These are phyloP conservation scores for Amaranthus cruentus DNA, from an alignment of 148 eudicot species.

Conservation along the genomic window DNA sequence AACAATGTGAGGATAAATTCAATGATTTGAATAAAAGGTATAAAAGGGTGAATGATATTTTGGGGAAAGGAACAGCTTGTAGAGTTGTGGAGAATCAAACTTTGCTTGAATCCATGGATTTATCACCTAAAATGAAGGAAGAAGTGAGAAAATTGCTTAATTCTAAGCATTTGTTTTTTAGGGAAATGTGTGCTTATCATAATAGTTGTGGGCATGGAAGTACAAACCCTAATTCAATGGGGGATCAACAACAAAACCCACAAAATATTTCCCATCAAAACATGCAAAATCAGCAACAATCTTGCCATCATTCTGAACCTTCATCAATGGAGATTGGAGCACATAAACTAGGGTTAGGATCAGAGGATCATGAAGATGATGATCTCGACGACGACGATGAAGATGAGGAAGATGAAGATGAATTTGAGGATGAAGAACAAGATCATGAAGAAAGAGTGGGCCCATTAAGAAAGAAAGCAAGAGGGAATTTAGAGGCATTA, in stretches of 20 bases:
- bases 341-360: constrained; percentile 22
- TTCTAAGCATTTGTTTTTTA: constrained; percentile 89
- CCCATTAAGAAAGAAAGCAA: not conserved
- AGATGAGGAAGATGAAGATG: constrained; percentile 12
- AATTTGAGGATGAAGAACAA: constrained; percentile 22
- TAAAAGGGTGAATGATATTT: constrained; percentile 87
- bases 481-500: not conserved
- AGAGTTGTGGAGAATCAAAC: constrained; percentile 76
- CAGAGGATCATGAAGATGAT: constrained; percentile 36
- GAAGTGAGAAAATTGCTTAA: constrained; percentile 76
- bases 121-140: constrained; percentile 64
- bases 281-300: constrained; percentile 1
- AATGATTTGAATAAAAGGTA: constrained; percentile 92
- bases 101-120: constrained; percentile 73
- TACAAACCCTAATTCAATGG: not conserved
- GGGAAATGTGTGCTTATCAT: constrained; percentile 98
- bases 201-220: constrained; percentile 54
- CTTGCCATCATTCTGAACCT: constrained; percentile 39
- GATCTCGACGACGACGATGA: constrained; percentile 34
- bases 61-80: constrained; percentile 85
- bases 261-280: not conserved
- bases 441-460: constrained; percentile 22
- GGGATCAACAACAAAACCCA: not conserved
- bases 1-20: constrained; percentile 95
- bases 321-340: constrained; percentile 7